A percentile compares a stretch with the other conserved stretches of the same genome.
Evolutionary conservation across 2,329 filamentous ascomycete species (phyloP).

Genomic region (Ceratocystiopsis brevicomis): DNA sequence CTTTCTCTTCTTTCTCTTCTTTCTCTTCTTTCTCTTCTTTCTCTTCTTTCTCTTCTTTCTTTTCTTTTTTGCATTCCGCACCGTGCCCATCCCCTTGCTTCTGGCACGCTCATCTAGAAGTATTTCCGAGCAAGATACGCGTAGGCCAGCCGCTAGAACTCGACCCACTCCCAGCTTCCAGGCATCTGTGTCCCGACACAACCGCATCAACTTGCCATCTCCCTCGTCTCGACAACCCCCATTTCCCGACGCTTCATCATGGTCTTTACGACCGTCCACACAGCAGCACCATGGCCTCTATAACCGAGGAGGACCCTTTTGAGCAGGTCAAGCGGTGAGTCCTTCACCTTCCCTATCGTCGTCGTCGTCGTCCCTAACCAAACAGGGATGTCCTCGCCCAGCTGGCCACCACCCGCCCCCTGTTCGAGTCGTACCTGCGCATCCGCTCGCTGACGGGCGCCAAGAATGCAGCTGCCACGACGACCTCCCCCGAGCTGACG

Average conservation of each 20-base stretch:
- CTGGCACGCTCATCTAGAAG: too few species aligned
- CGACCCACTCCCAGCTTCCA: too few species aligned
- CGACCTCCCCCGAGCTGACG: conserved; percentile 66
- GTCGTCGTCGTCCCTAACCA: not conserved
- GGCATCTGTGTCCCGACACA: too few species aligned
- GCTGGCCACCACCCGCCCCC: conserved; percentile 59
- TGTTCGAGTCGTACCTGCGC: conserved; percentile 88
- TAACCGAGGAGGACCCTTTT: conserved; percentile 50
- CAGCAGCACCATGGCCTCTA: conserved; percentile 52
- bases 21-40: not conserved
- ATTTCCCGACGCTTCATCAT: too few species aligned
- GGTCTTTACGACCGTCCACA: not conserved
- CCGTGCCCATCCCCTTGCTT: too few species aligned
- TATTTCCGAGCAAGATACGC: too few species aligned
- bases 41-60: not conserved
- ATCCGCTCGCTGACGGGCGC: conserved; percentile 71
- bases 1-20: not conserved
- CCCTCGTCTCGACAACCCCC: too few species aligned
- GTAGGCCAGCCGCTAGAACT: too few species aligned
- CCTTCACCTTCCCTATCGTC: not conserved
- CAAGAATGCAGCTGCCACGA: conserved; percentile 4
- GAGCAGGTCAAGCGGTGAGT: conserved; percentile 52
- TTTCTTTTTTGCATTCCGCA: too few species aligned
- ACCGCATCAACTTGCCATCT: not conserved
- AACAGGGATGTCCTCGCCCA: conserved; percentile 71